phyloP scores from a whole-genome alignment of 495 filamentous ascomycete species.

The Beverwykella pulmonaria region DNA sequence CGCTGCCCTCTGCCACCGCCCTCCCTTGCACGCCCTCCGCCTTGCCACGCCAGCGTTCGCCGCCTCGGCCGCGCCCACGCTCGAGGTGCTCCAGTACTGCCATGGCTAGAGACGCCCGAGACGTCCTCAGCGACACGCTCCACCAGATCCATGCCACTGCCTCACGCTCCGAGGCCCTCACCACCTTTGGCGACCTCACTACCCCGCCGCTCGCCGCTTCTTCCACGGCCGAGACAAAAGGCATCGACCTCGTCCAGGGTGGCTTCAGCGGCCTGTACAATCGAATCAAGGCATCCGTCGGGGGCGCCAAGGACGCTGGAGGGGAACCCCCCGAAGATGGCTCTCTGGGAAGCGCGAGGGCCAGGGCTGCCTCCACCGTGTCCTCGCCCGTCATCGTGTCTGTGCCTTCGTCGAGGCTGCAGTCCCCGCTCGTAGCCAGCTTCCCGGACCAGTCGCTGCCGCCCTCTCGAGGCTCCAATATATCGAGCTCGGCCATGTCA shows the following conservation, averaged over 20 bases:
- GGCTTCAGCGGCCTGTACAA: conserved; percentile 85
- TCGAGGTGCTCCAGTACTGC: neutral
- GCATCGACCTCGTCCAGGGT: conserved; percentile 72
- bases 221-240: conserved; percentile 64
- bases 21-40: neutral
- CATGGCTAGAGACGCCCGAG: conserved; percentile 25
- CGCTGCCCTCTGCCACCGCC: neutral
- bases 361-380: conserved; percentile 28
- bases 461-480: conserved; percentile 32
- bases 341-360: conserved; percentile 31
- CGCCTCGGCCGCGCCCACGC: neutral
- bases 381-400: conserved; percentile 41
- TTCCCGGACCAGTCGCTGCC: conserved; percentile 31
- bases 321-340: conserved; percentile 26
- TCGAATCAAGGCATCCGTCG: conserved; percentile 76
- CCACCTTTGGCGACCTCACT: conserved; percentile 86
- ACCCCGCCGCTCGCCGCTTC: conserved; percentile 60
- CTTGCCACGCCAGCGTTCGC: conserved; percentile 38
- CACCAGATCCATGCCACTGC: conserved; percentile 84
- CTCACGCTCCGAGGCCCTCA: conserved; percentile 75
- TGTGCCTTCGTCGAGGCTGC: conserved; percentile 33
- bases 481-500: conserved; percentile 21
- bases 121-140: conserved; percentile 63
- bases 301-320: conserved; percentile 60
- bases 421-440: conserved; percentile 35